These are phyloP conservation scores for Kondoa malvinella DNA, from an alignment of 768 basidiomycete genomes.

Conservation along the genomic window DNA sequence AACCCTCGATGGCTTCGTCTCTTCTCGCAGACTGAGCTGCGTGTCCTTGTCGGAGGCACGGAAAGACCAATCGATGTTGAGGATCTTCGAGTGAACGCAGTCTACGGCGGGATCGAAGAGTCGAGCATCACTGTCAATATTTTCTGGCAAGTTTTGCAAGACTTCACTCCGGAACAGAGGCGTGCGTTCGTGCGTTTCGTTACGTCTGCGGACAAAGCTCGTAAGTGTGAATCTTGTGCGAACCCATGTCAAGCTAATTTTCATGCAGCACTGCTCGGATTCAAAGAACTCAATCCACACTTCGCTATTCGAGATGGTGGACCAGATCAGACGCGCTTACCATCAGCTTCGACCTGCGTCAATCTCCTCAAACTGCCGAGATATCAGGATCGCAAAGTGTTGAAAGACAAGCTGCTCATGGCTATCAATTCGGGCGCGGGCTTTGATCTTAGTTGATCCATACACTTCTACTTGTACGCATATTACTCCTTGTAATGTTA, in stretches of 20 bases:
- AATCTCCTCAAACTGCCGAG: slow-evolving; percentile 78
- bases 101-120: slow-evolving; percentile 60
- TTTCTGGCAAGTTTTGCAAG: slow-evolving; percentile 76
- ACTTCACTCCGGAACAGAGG: slow-evolving; percentile 64
- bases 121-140: slow-evolving; percentile 50
- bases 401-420: slow-evolving; percentile 55
- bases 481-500: too few species aligned
- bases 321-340: slow-evolving; percentile 39
- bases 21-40: slow-evolving; percentile 90
- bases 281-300: slow-evolving; percentile 68
- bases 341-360: slow-evolving; percentile 71
- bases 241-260: slow-evolving; percentile 45
- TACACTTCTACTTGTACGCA: too few species aligned
- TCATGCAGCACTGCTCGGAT: slow-evolving; percentile 70
- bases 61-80: slow-evolving; percentile 37
- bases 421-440: slow-evolving; percentile 66
- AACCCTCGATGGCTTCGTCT: slow-evolving; percentile 82
- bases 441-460: too few species aligned
- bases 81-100: slow-evolving; percentile 58
- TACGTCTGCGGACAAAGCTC: slow-evolving; percentile 34
- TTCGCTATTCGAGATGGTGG: slow-evolving; percentile 77
- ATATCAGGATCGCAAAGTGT: slow-evolving; percentile 46
- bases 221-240: slow-evolving; percentile 12
- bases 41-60: slow-evolving; percentile 47
- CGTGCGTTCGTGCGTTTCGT: slow-evolving; percentile 69